phyloP scores from a whole-genome alignment of 805 yeast species.

The Metschnikowia kunwiensis region DNA sequence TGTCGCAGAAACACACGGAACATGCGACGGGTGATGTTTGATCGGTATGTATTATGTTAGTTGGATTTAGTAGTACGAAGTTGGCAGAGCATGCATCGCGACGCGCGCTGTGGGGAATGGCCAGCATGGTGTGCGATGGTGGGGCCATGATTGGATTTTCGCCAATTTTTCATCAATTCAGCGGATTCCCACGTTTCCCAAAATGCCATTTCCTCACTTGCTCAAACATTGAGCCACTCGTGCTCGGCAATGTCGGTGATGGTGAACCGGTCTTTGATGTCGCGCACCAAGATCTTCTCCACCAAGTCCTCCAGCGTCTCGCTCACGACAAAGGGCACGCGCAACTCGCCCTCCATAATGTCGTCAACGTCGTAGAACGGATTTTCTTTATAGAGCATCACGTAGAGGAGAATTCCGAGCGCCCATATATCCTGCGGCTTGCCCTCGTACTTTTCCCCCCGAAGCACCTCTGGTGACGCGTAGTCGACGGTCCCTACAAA shows the following conservation, averaged over 20 bases:
- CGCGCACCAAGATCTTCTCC: conserved; percentile 62
- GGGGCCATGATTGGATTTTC: too few species aligned
- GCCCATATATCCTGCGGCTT: conserved; percentile 98
- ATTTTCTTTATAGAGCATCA: conserved; percentile 87
- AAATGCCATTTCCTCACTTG: too few species aligned
- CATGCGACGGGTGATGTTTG: conserved; percentile 1
- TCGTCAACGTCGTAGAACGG: conserved; percentile 96
- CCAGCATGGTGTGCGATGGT: too few species aligned
- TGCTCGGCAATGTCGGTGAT: conserved; percentile 68
- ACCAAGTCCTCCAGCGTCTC: conserved; percentile 62
- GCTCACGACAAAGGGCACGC: conserved; percentile 65
- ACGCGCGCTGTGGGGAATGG: too few species aligned
- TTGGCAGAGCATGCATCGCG: neutral
- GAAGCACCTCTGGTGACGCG: conserved; percentile 94
- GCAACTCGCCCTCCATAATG: conserved; percentile 84
- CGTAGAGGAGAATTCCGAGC: conserved; percentile 83
- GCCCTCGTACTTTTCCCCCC: conserved; percentile 87
- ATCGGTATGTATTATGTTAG: too few species aligned
- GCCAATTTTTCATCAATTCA: too few species aligned
- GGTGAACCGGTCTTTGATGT: conserved; percentile 64
- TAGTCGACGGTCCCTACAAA: conserved; percentile 97
- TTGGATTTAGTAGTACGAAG: neutral
- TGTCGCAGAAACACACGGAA: neutral
- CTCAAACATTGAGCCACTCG: conserved; percentile 50
- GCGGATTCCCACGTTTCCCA: too few species aligned